Evolutionary conservation across 1,284 basidiomycete genomes (phyloP), one percentile per base, ranked within the genome.

Genomic region (Erythrobasidium hasegawianum): DNA sequence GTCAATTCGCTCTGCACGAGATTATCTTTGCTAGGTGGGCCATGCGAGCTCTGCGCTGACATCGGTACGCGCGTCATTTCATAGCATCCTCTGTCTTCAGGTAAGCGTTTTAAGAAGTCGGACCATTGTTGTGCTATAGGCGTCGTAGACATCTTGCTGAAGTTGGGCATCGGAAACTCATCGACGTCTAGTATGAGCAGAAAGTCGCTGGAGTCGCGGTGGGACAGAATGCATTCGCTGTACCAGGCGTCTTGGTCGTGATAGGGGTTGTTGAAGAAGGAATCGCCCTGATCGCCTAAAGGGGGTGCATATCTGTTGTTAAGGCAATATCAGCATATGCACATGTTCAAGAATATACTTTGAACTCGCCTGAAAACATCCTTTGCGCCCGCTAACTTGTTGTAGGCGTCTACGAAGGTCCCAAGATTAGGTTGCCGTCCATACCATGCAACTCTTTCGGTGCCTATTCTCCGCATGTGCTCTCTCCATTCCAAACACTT

Each of bases 201-300:
- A 40, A 53, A 64, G 33, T 64, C 61, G 13, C 38, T 47, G 4
- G 61, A 64, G 16, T 27, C 18, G 2, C 54, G 54, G 26, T 64
- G 54, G 14, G 53, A 22, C 9, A 57, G 11, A 8, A 64, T 26
- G 22, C 61, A 64, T 22, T 64, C 61, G 29, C 20, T 52, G 10
- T 57, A 45, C 53, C 55, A 64, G 40, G 61, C 61, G 40, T 64
- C 61, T 57, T 64, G 61, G 24, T 64, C 61, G 20, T 57, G 53
- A 29, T 64, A 64, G 20, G 53, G 53, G 27, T 57, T 33, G n/a
- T 4, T 24, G 39, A 24, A 45, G 27, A 41, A 49, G 27, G 53
- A 41, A n/a, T n/a, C 16, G 41, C 8, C 5, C 5, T 57, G 8
- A 13, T 56, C 54, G 24, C 39, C 54, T 14, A 64, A 52, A 26